Evolutionary conservation across 225 moss, liverwort and hornwort species (phyloP), one percentile per base, ranked within the genome.

Genomic region (Marchantia paleacea): DNA sequence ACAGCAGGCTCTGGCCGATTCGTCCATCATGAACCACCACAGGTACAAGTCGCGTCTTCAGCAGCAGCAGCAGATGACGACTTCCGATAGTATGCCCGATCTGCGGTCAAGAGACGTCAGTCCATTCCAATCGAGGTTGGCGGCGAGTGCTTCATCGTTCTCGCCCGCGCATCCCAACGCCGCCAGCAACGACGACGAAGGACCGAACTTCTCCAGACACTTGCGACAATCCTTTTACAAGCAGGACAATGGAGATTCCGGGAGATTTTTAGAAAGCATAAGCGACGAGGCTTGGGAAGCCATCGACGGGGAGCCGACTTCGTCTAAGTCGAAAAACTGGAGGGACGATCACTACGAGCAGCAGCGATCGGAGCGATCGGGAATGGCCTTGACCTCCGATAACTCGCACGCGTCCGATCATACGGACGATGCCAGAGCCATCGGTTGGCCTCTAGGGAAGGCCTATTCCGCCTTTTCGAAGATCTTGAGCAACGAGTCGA

Each of bases 261-360:
- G 61, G 48, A 69, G 86, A 79, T 86, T 83, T 18, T 55, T 84
- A 25, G 86, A 86, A 5, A 86, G 83, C 72, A 78, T 86, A 78
- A 79, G 79, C 60, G 86, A 81, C 70, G 81, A 81, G 67, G 83
- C 78, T 76, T 86, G 86, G 86, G 86, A 83, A 64, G 73, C 83
- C 4, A 82, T 69, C 7, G 81, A 80, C 70, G 81, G 74, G 48
- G 79, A 79, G n/a, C 69, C 79, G 28, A 70, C 69, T n/a, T 30
- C 79, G 0, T 70, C 79, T 50, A 81, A 39, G 75, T 48, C 31
- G 26, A 53, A 62, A 16, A 66, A 55, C 64, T 75, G 26, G 28
- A 68, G 13, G 50, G 52, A 67, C 11, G 52, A 26, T n/a, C 9
- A 29, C 12, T 15, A 55, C 29, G 79, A 55, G n/a, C 69, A 71